Base-by-base conservation (phyloP, 805 yeast genomes). In the Saccharomycopsis microspora region DNA sequence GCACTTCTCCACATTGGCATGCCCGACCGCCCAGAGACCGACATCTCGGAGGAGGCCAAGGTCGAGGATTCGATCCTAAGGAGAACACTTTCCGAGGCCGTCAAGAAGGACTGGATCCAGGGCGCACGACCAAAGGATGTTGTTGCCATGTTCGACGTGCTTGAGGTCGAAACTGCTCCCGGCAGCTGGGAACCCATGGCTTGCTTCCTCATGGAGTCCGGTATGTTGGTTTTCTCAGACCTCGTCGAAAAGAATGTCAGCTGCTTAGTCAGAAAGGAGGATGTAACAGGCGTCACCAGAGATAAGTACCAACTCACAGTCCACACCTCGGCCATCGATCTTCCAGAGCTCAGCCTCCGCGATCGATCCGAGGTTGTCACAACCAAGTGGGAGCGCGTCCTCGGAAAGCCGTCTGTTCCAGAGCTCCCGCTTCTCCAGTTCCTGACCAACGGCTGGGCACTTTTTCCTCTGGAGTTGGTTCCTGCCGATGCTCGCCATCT, bases 361-460 rank as follows among this genome's bases (percentile, higher is more conserved):
- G 10, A 34, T 9, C 36, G n/a, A 1, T 34, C 36, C 36, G 10
- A 34, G 36, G 36, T 34, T 34, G 36, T n/a, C n/a, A 9, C 36
- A 9, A 9, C 36, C n/a, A 19, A 19, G 19, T 34, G 10, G 8
- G 36, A 8, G 41, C 27, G 11, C 8, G 11, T 9, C 11, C 9
- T 39, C 41, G 9, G 11, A 8, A 39, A 39, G 29, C 9, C 9
- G 41, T 39, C 11, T 8, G 40, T 39, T 29, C 33, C n/a, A 3
- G 31, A 39, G 11, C 45, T 64, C 5, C 66, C 74, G 4, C 53
- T 75, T 30, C 64, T 65, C 33, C 77, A 75, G 55, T 59, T 76
- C 51, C 71, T 82, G 1, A 65, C 72, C 1, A 78, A 71, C 52
- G 70, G 71, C 0, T 74, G 82, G 78, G 58, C 57, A 6, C 53